Evolutionary conservation across 78 protist species (phyloP), one percentile per base, ranked within the genome.

Genomic region (Reticulomyxa filosa): DNA sequence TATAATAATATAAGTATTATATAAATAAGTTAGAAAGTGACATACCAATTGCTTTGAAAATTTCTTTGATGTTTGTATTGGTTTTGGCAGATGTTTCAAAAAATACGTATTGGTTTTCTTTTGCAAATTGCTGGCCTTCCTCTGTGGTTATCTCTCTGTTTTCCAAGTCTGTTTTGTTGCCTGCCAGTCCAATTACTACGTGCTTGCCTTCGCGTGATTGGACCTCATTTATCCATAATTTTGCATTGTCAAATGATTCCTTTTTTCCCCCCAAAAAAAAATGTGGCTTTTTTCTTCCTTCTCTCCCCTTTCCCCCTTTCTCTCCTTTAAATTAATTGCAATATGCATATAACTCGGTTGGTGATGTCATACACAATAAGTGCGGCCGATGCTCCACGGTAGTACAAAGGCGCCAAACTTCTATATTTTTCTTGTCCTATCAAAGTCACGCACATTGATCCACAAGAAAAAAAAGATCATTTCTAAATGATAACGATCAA

Each of bases 151-250:
- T n/a, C n/a, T n/a, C n/a, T n/a, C n/a, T n/a, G n/a, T n/a, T n/a
- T n/a, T n/a, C 67, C 36, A 94, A 62, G 73, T 94, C 99, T 13
- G 71, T 33, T 76, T 94, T 94, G 79, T 94, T 94, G 52, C 96
- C 99, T 0, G 89, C 91, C 25, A 94, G 75, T 3, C 91, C 93
- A 10, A 94, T 85, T 38, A 89, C 86, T 11, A 83, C 80, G 63
- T 86, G 79, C 34, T 92, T 85, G 46, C 65, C 73, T 8, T 88
- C 96, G 56, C 88, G 94, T 10, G 94, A 74, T 67, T 88, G 95
- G 53, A 94, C 73, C 66, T 90, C 95, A n/a, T n/a, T n/a, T n/a
- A n/a, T n/a, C n/a, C n/a, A n/a, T n/a, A n/a, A n/a, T n/a, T n/a
- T n/a, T n/a, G n/a, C n/a, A n/a, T n/a, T n/a, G n/a, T n/a, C n/a